Evolutionary conservation across 495 filamentous ascomycete genomes (phyloP), one percentile per base, ranked within the genome.

Genomic region (Letharia columbiana): DNA sequence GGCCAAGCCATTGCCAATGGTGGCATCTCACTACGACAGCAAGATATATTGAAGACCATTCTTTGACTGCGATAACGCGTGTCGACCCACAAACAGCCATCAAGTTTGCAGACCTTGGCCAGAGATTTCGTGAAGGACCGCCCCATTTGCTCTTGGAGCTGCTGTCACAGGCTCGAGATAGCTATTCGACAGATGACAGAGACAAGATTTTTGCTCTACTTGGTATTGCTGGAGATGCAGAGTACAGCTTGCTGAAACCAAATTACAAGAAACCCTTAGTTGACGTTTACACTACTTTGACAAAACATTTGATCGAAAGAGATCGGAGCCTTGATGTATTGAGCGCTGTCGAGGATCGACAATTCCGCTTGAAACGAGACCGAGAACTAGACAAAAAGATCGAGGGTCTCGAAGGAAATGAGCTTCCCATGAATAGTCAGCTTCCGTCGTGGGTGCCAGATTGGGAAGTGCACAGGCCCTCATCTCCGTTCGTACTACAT

Each of bases 311-410:
- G n/a, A 31, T 56, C 50, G n/a, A 56, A 33, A 56, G 33, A 33
- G 15, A 56, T 33, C 50, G 50, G 33, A 56, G 33, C n/a, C 2
- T 56, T 9, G 50, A 56, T 56, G n/a, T 20, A 23, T 56, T 56
- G 33, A 56, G 50, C 50, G 50, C 50, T 56, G 50, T 56, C 50
- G 50, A 28, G 50, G n/a, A 33, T 23, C 50, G 33, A 28, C n/a
- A 56, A 56, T 56, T 28, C 20, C n/a, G 50, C 18, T 56, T 56
- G 33, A 56, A 56, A 33, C 15, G n/a, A 11, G n/a, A 56, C 39
- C 39, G 39, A 40, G 10, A 40, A 40, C 39, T 40, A 40, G 39
- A 40, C 39, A 40, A 40, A 40, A 10, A 40, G 39, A 40, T 40
- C 10, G 39, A 40, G 10, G 39, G 39, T 40, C 39, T 40, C 10